Evolutionary conservation across 345 rosid species (phyloP).

Genomic region (Populus tremula): DNA sequence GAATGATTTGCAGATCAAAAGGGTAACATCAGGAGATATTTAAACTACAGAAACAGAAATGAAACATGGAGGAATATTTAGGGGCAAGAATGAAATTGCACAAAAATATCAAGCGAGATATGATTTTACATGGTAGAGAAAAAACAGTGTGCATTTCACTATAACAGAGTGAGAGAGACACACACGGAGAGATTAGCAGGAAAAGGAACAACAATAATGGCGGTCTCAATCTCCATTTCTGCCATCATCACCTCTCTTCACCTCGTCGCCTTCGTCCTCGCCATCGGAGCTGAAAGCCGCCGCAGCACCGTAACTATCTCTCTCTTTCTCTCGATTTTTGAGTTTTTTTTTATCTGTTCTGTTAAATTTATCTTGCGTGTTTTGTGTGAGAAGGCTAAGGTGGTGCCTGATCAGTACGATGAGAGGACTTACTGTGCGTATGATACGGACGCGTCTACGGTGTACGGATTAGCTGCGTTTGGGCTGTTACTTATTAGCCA

Average conservation of each 20-base stretch:
- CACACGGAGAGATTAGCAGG: neutral
- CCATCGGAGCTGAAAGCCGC: conserved; percentile 94
- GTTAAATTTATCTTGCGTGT: neutral
- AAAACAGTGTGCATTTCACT: neutral
- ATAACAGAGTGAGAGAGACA: neutral
- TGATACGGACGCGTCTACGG: conserved; percentile 72
- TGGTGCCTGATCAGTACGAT: conserved; percentile 71
- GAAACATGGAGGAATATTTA: neutral
- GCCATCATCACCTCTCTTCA: conserved; percentile 61
- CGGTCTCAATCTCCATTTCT: conserved; percentile 58
- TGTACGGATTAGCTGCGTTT: conserved; percentile 80
- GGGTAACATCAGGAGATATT: neutral
- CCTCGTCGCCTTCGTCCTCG: conserved; percentile 85
- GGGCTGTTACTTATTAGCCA: conserved; percentile 75
- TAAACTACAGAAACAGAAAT: conserved; percentile 1
- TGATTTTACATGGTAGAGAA: neutral
- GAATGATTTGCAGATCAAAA: neutral
- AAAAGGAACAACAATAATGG: conserved; percentile 40
- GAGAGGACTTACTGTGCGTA: conserved; percentile 69
- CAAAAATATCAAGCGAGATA: neutral
- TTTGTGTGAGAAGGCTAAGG: conserved; percentile 45
- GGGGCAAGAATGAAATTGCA: neutral
- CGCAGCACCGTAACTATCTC: conserved; percentile 67
- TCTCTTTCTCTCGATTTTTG: neutral
- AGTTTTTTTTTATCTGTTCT: neutral